phyloP scores from a whole-genome alignment of 2,329 filamentous ascomycete genomes.

The Coniosporium tulheliwenetii region DNA sequence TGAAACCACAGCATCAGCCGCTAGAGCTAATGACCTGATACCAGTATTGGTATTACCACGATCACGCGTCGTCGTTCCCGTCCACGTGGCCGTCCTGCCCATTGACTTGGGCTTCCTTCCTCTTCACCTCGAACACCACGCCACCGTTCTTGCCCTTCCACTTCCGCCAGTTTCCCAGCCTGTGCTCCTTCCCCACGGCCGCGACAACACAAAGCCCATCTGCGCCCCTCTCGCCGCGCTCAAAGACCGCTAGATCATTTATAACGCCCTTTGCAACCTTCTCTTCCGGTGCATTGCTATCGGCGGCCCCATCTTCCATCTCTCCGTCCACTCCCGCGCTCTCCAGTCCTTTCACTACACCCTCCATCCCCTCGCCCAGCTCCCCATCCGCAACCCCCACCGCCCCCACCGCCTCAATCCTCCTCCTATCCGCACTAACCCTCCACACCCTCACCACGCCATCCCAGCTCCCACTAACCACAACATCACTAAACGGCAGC shows the following conservation, averaged over 20 bases:
- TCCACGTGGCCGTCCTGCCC: no score
- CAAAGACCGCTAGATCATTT: conserved; percentile 78
- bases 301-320: neutral
- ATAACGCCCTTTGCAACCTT: conserved; percentile 53
- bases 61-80: no score
- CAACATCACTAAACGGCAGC: conserved; percentile 77
- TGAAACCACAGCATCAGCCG: no score
- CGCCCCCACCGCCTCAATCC: conserved; percentile 55
- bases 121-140: conserved; percentile 71
- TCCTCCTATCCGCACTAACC: conserved; percentile 67
- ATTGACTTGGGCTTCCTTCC: conserved; percentile 7
- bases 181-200: conserved; percentile 75
- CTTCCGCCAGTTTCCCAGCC: conserved; percentile 68
- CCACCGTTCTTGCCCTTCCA: conserved; percentile 60
- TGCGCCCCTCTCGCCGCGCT: conserved; percentile 61
- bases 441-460: conserved; percentile 76
- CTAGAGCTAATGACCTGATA: no score
- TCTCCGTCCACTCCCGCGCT: neutral
- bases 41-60: no score
- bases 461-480: conserved; percentile 90
- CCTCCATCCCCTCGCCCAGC: conserved; percentile 35
- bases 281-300: conserved; percentile 3
- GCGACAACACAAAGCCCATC: conserved; percentile 66
- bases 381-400: conserved; percentile 29
- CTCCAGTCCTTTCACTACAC: conserved; percentile 58